These are phyloP conservation scores for Nicotiana otophora DNA, from an alignment of 257 asterid genomes.

Conservation along the genomic window DNA sequence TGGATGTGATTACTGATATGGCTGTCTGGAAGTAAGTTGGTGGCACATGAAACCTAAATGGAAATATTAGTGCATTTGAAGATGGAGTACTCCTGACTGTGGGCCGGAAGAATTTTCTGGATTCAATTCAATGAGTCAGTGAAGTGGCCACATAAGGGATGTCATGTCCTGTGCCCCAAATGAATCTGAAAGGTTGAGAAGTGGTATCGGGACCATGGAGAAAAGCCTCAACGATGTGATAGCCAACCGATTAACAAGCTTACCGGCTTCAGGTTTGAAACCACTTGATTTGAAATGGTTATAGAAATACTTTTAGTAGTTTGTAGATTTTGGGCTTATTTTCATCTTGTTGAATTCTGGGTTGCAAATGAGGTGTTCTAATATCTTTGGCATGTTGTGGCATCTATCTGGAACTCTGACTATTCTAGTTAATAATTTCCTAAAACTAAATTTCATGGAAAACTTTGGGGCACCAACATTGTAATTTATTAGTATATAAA, in stretches of 20 bases:
- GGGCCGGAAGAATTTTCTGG: background rate
- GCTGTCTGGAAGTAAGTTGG: background rate
- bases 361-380: background rate
- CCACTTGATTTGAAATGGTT: background rate
- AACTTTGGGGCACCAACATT: background rate
- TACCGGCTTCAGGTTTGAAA: background rate
- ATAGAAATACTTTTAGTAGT: background rate
- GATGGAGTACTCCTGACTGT: background rate
- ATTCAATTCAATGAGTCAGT: background rate
- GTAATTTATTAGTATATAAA: background rate
- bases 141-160: background rate
- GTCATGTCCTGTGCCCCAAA: background rate
- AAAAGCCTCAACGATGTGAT: background rate
- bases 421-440: background rate
- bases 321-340: background rate
- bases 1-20: conserved; percentile 5
- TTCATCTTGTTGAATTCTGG: background rate
- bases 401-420: background rate
- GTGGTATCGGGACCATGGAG: background rate
- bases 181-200: background rate
- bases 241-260: background rate
- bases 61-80: background rate
- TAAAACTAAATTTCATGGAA: background rate
- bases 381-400: background rate
- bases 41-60: background rate